Conservation (phyloP, 208 protist species). For the Acanthamoeba culbertsoni region DNA sequence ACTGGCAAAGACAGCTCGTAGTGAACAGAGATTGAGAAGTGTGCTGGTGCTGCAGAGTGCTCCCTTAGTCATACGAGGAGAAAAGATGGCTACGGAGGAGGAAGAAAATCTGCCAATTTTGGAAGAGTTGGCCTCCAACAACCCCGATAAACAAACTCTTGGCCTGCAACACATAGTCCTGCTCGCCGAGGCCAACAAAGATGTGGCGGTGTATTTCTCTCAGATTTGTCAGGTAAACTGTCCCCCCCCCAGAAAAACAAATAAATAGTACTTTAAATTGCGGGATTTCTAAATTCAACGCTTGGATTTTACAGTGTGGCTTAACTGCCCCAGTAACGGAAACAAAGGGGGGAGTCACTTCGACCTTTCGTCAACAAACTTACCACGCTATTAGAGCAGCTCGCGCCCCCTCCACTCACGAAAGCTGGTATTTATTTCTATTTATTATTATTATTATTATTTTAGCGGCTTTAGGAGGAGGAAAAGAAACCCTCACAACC, state of each 20-base stretch:
- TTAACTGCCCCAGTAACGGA: neutral
- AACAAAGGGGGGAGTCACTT: neutral
- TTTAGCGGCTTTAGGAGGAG: neutral
- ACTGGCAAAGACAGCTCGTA: no score
- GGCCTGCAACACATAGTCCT: neutral
- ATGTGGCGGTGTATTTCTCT: neutral
- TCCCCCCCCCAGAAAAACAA: neutral
- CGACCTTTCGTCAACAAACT: neutral
- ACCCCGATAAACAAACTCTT: neutral
- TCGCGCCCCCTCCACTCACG: neutral
- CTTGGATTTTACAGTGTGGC: neutral
- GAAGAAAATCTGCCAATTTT: neutral
- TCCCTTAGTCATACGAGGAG: no score
- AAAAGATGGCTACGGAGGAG: slow-evolving; percentile 28
- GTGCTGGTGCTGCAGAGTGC: no score
- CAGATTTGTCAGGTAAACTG: neutral
- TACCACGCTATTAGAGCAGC: neutral
- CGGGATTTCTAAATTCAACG: neutral
- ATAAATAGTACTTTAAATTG: no score
- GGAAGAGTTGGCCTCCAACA: neutral
- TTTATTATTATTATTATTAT: no score
- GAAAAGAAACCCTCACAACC: no score
- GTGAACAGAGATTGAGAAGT: neutral
- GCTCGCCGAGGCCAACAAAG: slow-evolving; percentile 34
- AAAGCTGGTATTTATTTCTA: neutral